Conservation (phyloP, 2,329 filamentous ascomycete species). For the Ilyonectria destructans region DNA sequence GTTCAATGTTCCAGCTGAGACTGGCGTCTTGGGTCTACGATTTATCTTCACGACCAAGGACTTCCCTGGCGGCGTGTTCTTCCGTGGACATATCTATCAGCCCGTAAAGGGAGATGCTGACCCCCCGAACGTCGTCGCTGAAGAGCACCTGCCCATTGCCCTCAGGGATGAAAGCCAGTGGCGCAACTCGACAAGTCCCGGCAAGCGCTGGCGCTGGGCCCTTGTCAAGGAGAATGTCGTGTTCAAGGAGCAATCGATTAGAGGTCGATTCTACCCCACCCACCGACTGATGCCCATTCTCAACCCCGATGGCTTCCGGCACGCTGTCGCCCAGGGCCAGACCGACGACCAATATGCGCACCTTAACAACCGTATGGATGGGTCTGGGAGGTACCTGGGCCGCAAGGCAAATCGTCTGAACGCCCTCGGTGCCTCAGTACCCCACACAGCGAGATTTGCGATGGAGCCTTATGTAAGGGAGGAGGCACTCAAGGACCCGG, state of each 20-base stretch:
- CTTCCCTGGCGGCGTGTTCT: slow-evolving; percentile 56
- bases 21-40: slow-evolving; percentile 57
- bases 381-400: slow-evolving; percentile 59
- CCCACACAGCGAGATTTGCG: slow-evolving; percentile 53
- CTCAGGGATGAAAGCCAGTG: slow-evolving; percentile 59
- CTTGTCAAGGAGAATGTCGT: slow-evolving; percentile 64
- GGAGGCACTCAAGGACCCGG: slow-evolving; percentile 41
- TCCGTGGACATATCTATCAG: slow-evolving; percentile 60
- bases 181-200: slow-evolving; percentile 56
- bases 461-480: slow-evolving; percentile 58
- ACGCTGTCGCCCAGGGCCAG: slow-evolving; percentile 56
- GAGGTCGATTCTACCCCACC: slow-evolving; percentile 74
- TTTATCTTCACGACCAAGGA: slow-evolving; percentile 59
- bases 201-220: slow-evolving; percentile 56
- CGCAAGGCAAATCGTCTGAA: slow-evolving; percentile 59
- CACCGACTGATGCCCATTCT: slow-evolving; percentile 67
- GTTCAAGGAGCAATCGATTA: slow-evolving; percentile 64
- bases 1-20: slow-evolving; percentile 52
- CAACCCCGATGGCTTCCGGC: slow-evolving; percentile 58
- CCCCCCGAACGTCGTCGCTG: slow-evolving; percentile 50
- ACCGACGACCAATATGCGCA: slow-evolving; percentile 64
- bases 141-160: slow-evolving; percentile 60
- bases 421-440: slow-evolving; percentile 62
- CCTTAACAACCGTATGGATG: slow-evolving; percentile 70
- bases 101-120: slow-evolving; percentile 50